Evolutionary conservation across 2,329 filamentous ascomycete genomes (phyloP).

Genomic region (Fusarium piperis): DNA sequence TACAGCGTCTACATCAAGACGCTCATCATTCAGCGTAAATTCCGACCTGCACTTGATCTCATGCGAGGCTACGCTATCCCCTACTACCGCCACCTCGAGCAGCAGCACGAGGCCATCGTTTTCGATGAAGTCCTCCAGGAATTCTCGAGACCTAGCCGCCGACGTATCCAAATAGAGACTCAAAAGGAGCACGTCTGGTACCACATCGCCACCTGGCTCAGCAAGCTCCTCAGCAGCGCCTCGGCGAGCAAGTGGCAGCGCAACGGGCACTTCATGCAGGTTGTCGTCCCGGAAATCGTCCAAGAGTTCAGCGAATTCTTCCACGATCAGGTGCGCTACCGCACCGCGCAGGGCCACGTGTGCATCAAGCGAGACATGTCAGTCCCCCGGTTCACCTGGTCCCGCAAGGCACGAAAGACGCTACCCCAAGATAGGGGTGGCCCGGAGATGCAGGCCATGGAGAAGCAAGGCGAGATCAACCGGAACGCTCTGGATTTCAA

Average conservation of each 20-base stretch:
- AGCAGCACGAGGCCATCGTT: slow-evolving; percentile 41
- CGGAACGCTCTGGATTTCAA: slow-evolving; percentile 29
- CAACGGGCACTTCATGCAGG: slow-evolving; percentile 28
- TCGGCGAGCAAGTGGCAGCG: slow-evolving; percentile 37
- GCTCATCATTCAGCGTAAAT: slow-evolving; percentile 45
- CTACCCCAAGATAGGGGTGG: slow-evolving; percentile 40
- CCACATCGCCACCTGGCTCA: slow-evolving; percentile 43
- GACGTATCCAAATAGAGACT: slow-evolving; percentile 43
- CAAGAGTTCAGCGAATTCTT: slow-evolving; percentile 49
- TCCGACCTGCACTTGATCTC: slow-evolving; percentile 47
- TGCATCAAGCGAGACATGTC: slow-evolving; percentile 37
- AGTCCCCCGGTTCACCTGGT: slow-evolving; percentile 36
- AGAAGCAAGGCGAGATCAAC: slow-evolving; percentile 17
- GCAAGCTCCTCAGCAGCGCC: slow-evolving; percentile 40
- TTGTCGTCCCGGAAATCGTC: slow-evolving; percentile 45
- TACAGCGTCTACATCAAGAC: slow-evolving; percentile 57
- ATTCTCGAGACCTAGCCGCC: slow-evolving; percentile 22
- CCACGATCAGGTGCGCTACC: slow-evolving; percentile 44
- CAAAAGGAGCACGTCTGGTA: slow-evolving; percentile 48
- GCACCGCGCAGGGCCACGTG: slow-evolving; percentile 46
- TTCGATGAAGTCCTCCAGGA: slow-evolving; percentile 48
- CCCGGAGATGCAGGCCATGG: slow-evolving; percentile 15
- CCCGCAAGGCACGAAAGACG: slow-evolving; percentile 33
- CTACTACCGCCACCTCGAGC: slow-evolving; percentile 43
- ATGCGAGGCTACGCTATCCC: slow-evolving; percentile 55